Evolutionary conservation across 2,329 filamentous ascomycete genomes (phyloP).

Genomic region (Pestalotiopsis sp.): DNA sequence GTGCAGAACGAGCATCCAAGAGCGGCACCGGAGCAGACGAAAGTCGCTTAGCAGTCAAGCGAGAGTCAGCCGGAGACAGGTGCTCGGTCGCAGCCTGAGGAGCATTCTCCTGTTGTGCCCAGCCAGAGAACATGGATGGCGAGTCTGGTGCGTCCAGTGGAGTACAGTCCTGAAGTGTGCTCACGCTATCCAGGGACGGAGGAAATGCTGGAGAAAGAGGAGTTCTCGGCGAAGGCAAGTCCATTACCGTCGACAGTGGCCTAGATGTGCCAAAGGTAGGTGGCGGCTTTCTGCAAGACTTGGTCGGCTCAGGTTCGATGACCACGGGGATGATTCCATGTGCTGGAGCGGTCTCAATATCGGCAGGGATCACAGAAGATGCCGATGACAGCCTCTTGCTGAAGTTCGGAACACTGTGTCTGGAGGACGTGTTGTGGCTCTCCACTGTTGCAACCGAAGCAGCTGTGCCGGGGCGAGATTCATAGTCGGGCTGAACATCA

Average conservation of each 20-base stretch:
- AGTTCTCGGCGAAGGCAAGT: slow-evolving; percentile 51
- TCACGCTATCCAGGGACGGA: background rate
- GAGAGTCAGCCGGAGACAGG: slow-evolving; percentile 1
- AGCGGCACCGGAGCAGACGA: background rate
- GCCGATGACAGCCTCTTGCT: slow-evolving; percentile 50
- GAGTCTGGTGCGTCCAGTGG: background rate
- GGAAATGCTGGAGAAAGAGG: slow-evolving; percentile 27
- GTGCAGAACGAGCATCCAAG: background rate
- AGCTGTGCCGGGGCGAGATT: slow-evolving; percentile 30
- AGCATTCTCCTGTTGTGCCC: slow-evolving; percentile 8
- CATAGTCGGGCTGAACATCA: slow-evolving; percentile 38
- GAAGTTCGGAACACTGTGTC: slow-evolving; percentile 51
- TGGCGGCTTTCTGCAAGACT: slow-evolving; percentile 38
- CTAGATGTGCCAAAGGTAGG: slow-evolving; percentile 53
- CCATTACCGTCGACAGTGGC: slow-evolving; percentile 57
- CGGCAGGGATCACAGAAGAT: slow-evolving; percentile 23
- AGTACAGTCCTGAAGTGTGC: background rate
- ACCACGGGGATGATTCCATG: background rate
- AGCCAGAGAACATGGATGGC: slow-evolving; percentile 12
- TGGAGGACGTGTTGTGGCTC: slow-evolving; percentile 24
- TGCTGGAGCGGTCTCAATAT: slow-evolving; percentile 20
- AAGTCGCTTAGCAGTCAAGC: slow-evolving; percentile 7
- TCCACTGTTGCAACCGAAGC: slow-evolving; percentile 19
- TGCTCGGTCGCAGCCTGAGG: background rate
- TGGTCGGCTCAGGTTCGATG: slow-evolving; percentile 29